Base-by-base conservation (phyloP, 768 basidiomycete species). In the Suillus brevipes region DNA sequence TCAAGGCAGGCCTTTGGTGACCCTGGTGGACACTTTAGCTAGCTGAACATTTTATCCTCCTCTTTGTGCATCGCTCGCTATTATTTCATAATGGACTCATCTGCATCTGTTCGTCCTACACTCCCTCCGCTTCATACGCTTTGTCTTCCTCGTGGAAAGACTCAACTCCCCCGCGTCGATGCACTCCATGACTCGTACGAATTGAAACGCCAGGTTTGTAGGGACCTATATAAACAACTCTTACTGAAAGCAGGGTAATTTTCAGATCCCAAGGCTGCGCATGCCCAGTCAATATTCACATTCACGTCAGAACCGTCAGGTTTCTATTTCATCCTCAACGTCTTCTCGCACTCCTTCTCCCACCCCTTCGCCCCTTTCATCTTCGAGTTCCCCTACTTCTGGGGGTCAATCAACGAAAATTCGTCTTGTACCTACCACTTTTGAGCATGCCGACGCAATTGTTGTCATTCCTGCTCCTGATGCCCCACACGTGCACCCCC, bases 71-170 rank as follows among this genome's bases (percentile, higher is more conserved):
- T 34, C 42, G 10, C 34, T 38, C 52, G 1, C 38, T 36, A 49
- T 37, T 60, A 10, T 20, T n/a, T 36, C 45, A 58, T 23, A 25
- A 71, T 73, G 70, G 61, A 57, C 6, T 52, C 62, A 58, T 62
- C 62, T 64, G 64, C 69, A 64, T 72, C 78, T 60, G 63, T 72
- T 52, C 84, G 84, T 38, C 85, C 85, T 28, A 83, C 80, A 1
- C 82, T 88, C 14, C 86, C 86, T 16, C 77, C 87, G 13, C 78
- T 88, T 13, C 83, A 78, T 63, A 75, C 83, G 12, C 83, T 87
- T 63, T 73, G 82, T 61, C 79, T 87, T 28, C 62, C 56, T 50
- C 60, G 60, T 9, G 63, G 43, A n/a, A 47, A 62, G 9, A 61
- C 60, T 34, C 68, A 62, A 25, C 37, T 62, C 0, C 67, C 71